Base-by-base conservation (phyloP, 225 moss, liverwort and hornwort genomes). In the Rhytidiadelphus loreus region DNA sequence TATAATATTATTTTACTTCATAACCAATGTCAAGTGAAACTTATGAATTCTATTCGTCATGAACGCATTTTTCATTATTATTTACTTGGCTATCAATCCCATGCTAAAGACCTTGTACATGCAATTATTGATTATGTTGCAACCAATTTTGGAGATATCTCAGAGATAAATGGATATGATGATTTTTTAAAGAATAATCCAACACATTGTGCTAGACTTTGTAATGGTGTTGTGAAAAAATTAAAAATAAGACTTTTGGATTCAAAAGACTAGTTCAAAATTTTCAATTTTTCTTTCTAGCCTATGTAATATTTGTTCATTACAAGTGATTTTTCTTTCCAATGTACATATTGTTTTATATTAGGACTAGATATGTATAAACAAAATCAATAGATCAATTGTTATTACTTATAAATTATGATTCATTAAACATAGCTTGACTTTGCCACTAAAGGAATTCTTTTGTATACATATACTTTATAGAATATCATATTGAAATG, bases 81-180 rank as follows among this genome's bases (percentile, higher is more conserved):
- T 76, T 48, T 91, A 57, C 87, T 93, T 58, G 93, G 90, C 3
- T 91, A 65, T 52, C 71, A 86, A 81, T 86, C 73, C 29, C 82
- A 92, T 8, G 91, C 92, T 53, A 75, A 88, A 60, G 23, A 92
- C 3, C 91, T 92, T 81, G 85, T 88, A 26, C 48, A 70, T 84
- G 88, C 88, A 61, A 82, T 92, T 26, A 88, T 91, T 90, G 78
- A 86, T 48, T 94, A 85, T 78, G 87, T 85, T 68, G 85, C 92
- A 85, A 90, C 43, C 24, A 92, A 83, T 71, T 94, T 91, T 81
- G 76, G 57, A 48, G 90, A 92, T n/a, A 85, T 94, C 2, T 90
- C 91, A 4, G 63, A 92, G 44, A 92, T 94, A 25, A 63, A 83
- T 50, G 92, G 90, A 56, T 93, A 90, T n/a, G 87, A 93, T n/a